These are phyloP conservation scores for Grifola frondosa DNA, from an alignment of 1,284 basidiomycete genomes.

Conservation along the genomic window DNA sequence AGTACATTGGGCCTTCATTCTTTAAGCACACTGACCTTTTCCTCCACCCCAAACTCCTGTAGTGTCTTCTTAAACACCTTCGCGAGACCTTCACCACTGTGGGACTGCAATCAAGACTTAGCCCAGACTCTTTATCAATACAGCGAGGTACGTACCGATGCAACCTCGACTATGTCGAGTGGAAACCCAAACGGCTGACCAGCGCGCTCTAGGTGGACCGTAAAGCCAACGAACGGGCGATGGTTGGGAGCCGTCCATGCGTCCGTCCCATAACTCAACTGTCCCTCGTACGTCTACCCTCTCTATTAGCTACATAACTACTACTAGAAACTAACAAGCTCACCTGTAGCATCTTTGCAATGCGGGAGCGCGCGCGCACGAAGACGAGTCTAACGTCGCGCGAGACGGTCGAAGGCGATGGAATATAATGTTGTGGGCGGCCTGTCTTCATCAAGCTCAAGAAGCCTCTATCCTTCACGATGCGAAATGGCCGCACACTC, in stretches of 20 bases:
- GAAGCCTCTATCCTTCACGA: constrained; percentile 19
- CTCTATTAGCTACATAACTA: too few relatives aligned
- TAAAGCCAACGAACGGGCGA: constrained; percentile 4
- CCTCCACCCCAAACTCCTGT: constrained; percentile 28
- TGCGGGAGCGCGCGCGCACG: not conserved
- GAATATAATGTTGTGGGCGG: constrained; percentile 18
- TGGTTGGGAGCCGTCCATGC: constrained; percentile 12
- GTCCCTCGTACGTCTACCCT: constrained; percentile 6
- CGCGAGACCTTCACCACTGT: constrained; percentile 28
- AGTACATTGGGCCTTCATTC: too few relatives aligned
- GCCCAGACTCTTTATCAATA: not conserved
- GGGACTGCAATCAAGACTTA: constrained; percentile 14
- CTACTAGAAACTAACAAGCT: too few relatives aligned
- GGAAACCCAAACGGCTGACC: constrained; percentile 17
- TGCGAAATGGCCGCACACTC: constrained; percentile 16
- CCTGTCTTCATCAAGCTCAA: constrained; percentile 21
- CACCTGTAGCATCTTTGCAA: constrained; percentile 2
- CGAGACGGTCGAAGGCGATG: constrained; percentile 17
- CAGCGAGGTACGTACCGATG: constrained; percentile 21
- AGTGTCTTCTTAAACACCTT: constrained; percentile 26
- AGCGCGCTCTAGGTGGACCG: constrained; percentile 4
- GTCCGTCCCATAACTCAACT: constrained; percentile 6
- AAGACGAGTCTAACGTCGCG: constrained; percentile 10
- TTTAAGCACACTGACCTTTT: constrained; percentile 32
- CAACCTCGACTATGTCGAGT: constrained; percentile 29